These are phyloP conservation scores for Celoporthe dispersa DNA, from an alignment of 2,329 filamentous ascomycete genomes.

Conservation along the genomic window DNA sequence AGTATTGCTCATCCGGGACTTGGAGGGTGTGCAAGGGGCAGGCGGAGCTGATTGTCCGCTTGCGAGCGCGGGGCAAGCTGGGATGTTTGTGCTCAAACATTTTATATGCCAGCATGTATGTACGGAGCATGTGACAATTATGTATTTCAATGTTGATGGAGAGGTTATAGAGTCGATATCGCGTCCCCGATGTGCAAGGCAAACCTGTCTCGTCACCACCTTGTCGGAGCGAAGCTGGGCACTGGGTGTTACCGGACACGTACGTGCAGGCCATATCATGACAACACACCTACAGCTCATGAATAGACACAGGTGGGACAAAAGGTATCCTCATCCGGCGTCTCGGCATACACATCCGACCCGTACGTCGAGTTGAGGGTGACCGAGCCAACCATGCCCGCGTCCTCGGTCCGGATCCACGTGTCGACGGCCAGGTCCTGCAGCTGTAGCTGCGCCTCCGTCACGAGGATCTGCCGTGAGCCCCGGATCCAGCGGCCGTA, in stretches of 20 bases:
- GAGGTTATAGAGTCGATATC: background rate
- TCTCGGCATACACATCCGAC: slow-evolving; percentile 47
- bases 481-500: slow-evolving; percentile 69
- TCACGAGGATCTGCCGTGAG: slow-evolving; percentile 49
- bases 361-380: slow-evolving; percentile 58
- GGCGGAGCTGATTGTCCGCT: background rate
- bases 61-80: background rate
- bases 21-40: background rate
- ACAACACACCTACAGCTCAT: background rate
- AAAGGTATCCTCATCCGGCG: slow-evolving; percentile 35
- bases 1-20: background rate
- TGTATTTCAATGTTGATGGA: background rate
- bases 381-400: slow-evolving; percentile 48
- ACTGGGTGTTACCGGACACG: too few relatives aligned
- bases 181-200: background rate
- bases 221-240: background rate
- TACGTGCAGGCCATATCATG: too few relatives aligned
- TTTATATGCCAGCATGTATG: slow-evolving; percentile 1
- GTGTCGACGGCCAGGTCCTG: slow-evolving; percentile 45
- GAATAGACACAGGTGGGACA: slow-evolving; percentile 29
- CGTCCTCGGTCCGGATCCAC: slow-evolving; percentile 57
- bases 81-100: background rate
- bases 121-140: slow-evolving; percentile 4
- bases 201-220: background rate
- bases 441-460: slow-evolving; percentile 31